A percentile compares a stretch with the other conserved stretches of the same genome.
Conservation (phyloP, 768 basidiomycete genomes). For the Phlegmacium glaucopus region DNA sequence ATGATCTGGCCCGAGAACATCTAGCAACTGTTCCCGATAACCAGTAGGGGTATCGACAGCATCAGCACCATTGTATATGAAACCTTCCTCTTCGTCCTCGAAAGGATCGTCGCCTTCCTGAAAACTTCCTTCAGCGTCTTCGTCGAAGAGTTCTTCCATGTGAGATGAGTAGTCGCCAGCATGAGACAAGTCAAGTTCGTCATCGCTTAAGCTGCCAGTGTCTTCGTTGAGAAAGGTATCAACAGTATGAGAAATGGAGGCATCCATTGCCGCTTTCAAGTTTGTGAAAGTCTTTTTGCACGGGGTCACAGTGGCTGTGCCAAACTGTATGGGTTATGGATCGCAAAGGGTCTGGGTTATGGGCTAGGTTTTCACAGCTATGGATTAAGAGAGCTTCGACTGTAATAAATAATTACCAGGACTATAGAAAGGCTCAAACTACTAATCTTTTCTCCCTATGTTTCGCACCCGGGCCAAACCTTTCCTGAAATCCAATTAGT, state of each 20-base stretch:
- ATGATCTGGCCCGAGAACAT: conserved; percentile 67
- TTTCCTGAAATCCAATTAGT: conserved; percentile 83
- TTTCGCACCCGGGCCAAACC: conserved; percentile 61
- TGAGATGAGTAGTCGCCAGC: conserved; percentile 61
- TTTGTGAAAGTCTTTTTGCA: conserved; percentile 11
- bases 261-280: conserved; percentile 5
- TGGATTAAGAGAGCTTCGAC: too few species aligned
- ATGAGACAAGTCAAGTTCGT: conserved; percentile 32
- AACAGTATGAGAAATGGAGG: conserved; percentile 14
- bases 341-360: too few species aligned
- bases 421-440: too few species aligned
- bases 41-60: conserved; percentile 43
- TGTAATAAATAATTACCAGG: too few species aligned
- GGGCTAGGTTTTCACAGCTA: too few species aligned
- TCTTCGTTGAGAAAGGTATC: conserved; percentile 35
- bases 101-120: conserved; percentile 30
- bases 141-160: conserved; percentile 63
- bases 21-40: conserved; percentile 68
- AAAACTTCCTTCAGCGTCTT: conserved; percentile 22
- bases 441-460: conserved; percentile 43
- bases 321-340: too few species aligned
- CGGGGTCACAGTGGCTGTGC: background rate
- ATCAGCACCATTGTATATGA: conserved; percentile 74
- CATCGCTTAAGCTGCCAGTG: conserved; percentile 23
- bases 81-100: conserved; percentile 57